Base-by-base conservation (phyloP, 108 stramenopile species). In the Cyclotella atomus region DNA sequence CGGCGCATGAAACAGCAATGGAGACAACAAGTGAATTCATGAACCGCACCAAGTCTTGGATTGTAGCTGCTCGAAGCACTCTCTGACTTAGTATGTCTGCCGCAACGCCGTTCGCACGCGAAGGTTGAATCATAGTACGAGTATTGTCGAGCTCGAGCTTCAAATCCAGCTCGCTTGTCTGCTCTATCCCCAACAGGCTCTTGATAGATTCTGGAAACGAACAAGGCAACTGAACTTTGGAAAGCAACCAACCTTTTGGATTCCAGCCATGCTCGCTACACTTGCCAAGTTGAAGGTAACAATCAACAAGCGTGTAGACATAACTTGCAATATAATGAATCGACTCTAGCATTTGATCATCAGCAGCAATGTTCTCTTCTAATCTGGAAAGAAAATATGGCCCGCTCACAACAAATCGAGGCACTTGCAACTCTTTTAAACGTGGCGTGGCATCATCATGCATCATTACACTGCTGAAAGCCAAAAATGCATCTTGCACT, bases 281-380 rank as follows among this genome's bases (percentile, higher is more conserved):
- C 38, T 49, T 71, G n/a, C 78, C 78, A 28, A 79, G 27, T 56
- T 79, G 70, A 24, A 79, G 66, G 46, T 79, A 79, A 10, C 70
- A 49, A 50, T 79, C 78, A 24, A 79, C 70, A 12, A 79, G 56
- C n/a, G 71, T 23, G 20, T 72, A 68, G 25, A 79, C 47, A 72
- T 79, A 79, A 67, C 59, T 54, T 71, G 77, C 70, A 17, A 66
- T 45, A 43, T 28, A 23, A 62, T 72, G 16, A 33, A 79, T 62
- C 7, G 65, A 43, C 32, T 53, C 35, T 2, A 60, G 29, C 29
- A 53, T 43, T 30, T 35, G 35, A 25, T 70, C 55, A 27, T 67
- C 16, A 35, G 38, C 38, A 14, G 17, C 53, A 21, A 35, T 36
- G 2, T 65, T 59, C 30, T 43, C n/a, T 16, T 38, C 15, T 20